A percentile compares a stretch with the other conserved stretches of the same genome.
phyloP scores from a whole-genome alignment of 495 filamentous ascomycete genomes.

The Annulohypoxylon bovei region DNA sequence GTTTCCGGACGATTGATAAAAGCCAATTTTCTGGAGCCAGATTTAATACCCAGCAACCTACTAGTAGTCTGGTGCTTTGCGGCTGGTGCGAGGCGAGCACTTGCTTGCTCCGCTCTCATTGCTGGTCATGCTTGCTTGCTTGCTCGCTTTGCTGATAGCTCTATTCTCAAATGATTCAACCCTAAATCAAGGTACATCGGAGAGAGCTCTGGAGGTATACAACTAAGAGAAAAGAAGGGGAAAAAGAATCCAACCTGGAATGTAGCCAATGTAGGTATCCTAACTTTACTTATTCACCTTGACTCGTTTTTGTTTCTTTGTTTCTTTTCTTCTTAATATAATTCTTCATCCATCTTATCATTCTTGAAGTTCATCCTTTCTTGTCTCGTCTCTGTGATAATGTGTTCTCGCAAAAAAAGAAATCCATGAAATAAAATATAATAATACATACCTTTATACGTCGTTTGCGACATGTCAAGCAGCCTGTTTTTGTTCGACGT shows the following conservation, averaged over 20 bases:
- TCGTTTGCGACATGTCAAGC: constrained; percentile 94
- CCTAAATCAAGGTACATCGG: constrained; percentile 30
- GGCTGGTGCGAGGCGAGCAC: neutral
- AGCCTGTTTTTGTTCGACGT: constrained; percentile 96
- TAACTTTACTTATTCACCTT: neutral
- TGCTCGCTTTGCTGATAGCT: constrained; percentile 44
- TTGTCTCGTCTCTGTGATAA: neutral
- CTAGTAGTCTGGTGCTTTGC: neutral
- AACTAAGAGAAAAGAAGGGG: too few relatives aligned
- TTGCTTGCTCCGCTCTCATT: neutral
- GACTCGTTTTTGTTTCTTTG: neutral
- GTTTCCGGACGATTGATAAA: constrained; percentile 9
- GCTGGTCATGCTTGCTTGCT: constrained; percentile 6
- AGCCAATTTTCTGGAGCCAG: constrained; percentile 16
- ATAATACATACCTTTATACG: constrained; percentile 90
- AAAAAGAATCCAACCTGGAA: too few relatives aligned
- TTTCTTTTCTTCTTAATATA: neutral
- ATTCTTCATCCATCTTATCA: neutral
- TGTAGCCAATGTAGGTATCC: constrained; percentile 3
- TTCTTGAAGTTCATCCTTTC: neutral
- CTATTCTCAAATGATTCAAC: constrained; percentile 33
- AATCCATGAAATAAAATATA: constrained; percentile 21
- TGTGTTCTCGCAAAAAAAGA: neutral
- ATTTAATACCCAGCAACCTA: neutral
- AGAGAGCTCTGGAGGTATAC: constrained; percentile 26